Evolutionary conservation across 345 rosid genomes (phyloP).

Genomic region (Durio zibethinus): DNA sequence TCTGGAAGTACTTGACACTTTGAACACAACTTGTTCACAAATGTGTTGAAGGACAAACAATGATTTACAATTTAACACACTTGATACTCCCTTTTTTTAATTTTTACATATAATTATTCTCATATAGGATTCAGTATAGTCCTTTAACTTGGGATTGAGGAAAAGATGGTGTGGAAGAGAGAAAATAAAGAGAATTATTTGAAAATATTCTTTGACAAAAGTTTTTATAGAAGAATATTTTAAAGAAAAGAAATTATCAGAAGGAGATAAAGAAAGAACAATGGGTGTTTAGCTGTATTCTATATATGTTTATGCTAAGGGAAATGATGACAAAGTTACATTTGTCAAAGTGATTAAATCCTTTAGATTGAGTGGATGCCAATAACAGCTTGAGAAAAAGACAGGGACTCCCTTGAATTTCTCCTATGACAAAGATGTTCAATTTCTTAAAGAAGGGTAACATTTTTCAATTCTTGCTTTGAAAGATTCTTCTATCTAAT

Average conservation of each 20-base stretch:
- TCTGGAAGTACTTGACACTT: slow-evolving; percentile 1
- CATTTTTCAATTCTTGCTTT: not conserved
- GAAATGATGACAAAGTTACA: slow-evolving; percentile 13
- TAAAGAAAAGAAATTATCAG: no score
- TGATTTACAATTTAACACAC: not conserved
- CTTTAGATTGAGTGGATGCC: slow-evolving; percentile 14
- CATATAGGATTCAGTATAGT: not conserved
- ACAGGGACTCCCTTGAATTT: slow-evolving; percentile 21
- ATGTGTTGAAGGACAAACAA: not conserved
- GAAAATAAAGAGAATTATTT: not conserved
- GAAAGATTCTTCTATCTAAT: not conserved
- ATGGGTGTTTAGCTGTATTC: no score
- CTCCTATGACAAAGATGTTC: slow-evolving; percentile 23
- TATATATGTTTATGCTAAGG: not conserved
- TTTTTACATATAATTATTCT: no score
- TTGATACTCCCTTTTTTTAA: not conserved
- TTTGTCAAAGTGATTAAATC: slow-evolving; percentile 14
- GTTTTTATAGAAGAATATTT: not conserved
- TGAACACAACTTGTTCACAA: not conserved
- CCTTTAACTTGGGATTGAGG: not conserved
- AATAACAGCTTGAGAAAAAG: slow-evolving; percentile 18
- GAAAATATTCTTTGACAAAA: not conserved
- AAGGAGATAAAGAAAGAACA: not conserved
- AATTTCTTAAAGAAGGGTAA: slow-evolving; percentile 11
- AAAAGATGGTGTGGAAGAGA: not conserved